Evolutionary conservation across 2,329 filamentous ascomycete genomes (phyloP).

Genomic region (Cercospora citrullina): DNA sequence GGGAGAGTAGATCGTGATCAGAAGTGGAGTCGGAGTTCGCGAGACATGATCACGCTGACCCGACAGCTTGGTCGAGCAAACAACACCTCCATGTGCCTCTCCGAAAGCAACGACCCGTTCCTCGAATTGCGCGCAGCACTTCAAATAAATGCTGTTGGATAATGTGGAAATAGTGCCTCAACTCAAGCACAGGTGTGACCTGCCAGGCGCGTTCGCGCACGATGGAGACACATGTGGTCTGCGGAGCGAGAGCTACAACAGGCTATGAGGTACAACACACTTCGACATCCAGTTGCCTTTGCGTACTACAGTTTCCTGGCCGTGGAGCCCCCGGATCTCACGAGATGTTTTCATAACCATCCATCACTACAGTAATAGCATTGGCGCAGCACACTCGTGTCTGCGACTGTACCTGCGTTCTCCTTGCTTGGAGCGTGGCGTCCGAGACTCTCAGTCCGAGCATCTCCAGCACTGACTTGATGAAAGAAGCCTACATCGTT

Average conservation of each 20-base stretch:
- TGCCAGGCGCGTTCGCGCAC: not conserved
- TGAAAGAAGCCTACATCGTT: not conserved
- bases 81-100: not conserved
- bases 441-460: not conserved
- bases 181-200: not conserved
- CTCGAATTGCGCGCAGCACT: not conserved
- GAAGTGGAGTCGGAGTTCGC: constrained; percentile 1
- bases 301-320: not conserved
- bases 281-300: not conserved
- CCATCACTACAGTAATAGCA: not conserved
- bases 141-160: not conserved
- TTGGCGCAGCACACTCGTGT: not conserved
- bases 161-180: not conserved
- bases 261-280: not conserved
- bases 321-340: not conserved
- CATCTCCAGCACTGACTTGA: not conserved
- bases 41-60: constrained; percentile 1
- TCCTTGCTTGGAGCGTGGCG: not conserved
- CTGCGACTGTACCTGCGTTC: not conserved
- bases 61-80: not conserved
- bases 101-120: not conserved
- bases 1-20: not conserved
- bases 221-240: not conserved
- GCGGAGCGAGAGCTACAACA: not conserved
- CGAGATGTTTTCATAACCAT: not conserved